Evolutionary conservation across 306 rosid genomes (phyloP), one percentile per base, ranked within the genome.

Genomic region (Pueraria montana): DNA sequence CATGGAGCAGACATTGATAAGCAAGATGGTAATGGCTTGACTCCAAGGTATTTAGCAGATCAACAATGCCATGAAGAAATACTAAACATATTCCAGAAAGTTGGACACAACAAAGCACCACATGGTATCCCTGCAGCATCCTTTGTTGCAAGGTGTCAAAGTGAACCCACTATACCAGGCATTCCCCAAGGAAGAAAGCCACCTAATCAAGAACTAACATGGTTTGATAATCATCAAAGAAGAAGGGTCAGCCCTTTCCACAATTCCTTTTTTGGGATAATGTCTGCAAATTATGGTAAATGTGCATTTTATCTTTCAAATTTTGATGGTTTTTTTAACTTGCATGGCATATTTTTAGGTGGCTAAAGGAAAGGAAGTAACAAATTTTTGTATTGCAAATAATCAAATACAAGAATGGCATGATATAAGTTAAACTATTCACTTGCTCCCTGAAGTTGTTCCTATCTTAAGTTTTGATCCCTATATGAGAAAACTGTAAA

Each of bases 51-150:
- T 45, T 84, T 87, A 69, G 94, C 95, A 11, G 91, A 92, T 38
- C 93, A 92, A 27, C 93, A 88, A 53, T 85, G 94, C 27, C 93
- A 91, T 11, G 86, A 88, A 58, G 90, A 91, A 23, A 88, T 91
- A 52, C 78, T 80, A 43, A 80, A 74, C 11, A 30, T 91, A 0
- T 91, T 92, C 26, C 69, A 78, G 20, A 48, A 65, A 10, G 53
- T 30, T 40, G 65, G 36, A 40, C 66, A n/a, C 3, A 23, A 62
- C 27, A 69, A 26, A 58, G 56, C 72, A 48, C 30, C 52, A 11
- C 1, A 8, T 1, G 34, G 0, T 75, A 20, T 62, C 63, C 81
- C 87, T 42, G 61, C 73, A 30, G 38, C 0, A 34, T 11, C 21
- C 0, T n/a, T 11, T 26, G 58, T 32, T 40, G 68, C 17, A 1